Conservation (phyloP, 1,284 basidiomycete genomes). For the Schizopora paradoxa region DNA sequence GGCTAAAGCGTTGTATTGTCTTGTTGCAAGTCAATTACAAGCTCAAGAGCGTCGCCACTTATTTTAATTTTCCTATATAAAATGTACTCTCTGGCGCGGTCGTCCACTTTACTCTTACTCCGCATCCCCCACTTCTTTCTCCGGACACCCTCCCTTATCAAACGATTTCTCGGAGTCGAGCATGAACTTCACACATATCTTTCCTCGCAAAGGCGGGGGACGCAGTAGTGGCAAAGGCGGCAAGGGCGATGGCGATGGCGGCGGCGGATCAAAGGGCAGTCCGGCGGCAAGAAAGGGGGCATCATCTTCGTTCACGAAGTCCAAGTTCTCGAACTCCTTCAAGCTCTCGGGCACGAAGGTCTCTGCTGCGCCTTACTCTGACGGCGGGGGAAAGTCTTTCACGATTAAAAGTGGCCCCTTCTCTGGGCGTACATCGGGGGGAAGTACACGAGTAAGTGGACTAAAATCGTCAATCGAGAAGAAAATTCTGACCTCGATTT, state of each 20-base stretch:
- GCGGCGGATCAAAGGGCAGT: neutral
- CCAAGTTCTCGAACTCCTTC: neutral
- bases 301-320: slow-evolving; percentile 1
- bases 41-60: too few relatives aligned
- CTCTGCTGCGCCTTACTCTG: slow-evolving; percentile 8
- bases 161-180: too few relatives aligned
- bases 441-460: slow-evolving; percentile 6
- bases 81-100: too few relatives aligned
- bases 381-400: slow-evolving; percentile 15
- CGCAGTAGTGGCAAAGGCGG: neutral
- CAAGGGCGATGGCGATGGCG: neutral
- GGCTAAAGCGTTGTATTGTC: too few relatives aligned
- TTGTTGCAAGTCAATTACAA: too few relatives aligned
- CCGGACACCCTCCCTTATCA: too few relatives aligned
- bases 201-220: slow-evolving; percentile 9
- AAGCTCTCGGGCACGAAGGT: slow-evolving; percentile 1
- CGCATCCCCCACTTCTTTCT: too few relatives aligned
- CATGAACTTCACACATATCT: neutral
- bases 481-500: neutral
- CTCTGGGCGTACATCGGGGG: slow-evolving; percentile 14
- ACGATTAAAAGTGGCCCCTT: slow-evolving; percentile 6
- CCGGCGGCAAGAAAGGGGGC: slow-evolving; percentile 2
- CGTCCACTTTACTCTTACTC: too few relatives aligned
- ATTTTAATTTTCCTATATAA: too few relatives aligned
- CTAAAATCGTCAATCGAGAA: neutral